Percentiles rank a stretch among this genome's conserved stretches.
Evolutionary conservation across 495 filamentous ascomycete genomes (phyloP).

Genomic region (Lophiotrema nucula): DNA sequence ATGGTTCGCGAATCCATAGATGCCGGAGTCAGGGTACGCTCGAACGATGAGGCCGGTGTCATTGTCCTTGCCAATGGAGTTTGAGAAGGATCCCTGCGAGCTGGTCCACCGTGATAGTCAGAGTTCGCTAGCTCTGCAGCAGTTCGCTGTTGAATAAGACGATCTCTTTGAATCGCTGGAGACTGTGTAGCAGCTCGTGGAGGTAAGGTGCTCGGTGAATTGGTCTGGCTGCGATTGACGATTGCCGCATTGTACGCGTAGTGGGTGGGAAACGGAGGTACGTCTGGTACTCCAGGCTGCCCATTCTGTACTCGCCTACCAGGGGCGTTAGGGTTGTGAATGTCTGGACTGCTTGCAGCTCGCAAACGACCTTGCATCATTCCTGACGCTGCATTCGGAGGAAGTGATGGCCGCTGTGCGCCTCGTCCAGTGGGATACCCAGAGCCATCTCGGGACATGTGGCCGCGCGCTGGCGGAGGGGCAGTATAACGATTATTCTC

Average conservation of each 20-base stretch:
- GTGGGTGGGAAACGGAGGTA: constrained; percentile 65
- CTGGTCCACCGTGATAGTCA: constrained; percentile 25
- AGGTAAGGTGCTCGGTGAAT: constrained; percentile 58
- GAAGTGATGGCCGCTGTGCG: constrained; percentile 76
- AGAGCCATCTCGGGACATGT: constrained; percentile 75
- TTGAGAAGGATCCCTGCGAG: constrained; percentile 26
- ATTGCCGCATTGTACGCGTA: constrained; percentile 59
- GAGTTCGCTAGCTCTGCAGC: constrained; percentile 21
- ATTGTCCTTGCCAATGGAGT: constrained; percentile 22
- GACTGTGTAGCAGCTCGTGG: constrained; percentile 50
- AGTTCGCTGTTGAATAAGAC: constrained; percentile 29
- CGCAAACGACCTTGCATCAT: constrained; percentile 56
- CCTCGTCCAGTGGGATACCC: constrained; percentile 58
- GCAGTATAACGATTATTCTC: constrained; percentile 81
- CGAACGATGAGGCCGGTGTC: constrained; percentile 25
- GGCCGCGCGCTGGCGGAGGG: constrained; percentile 71
- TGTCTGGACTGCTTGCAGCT: constrained; percentile 70
- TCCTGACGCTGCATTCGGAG: constrained; percentile 63
- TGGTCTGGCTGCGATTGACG: constrained; percentile 66
- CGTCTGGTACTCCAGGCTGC: constrained; percentile 63
- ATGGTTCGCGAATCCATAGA: constrained; percentile 34
- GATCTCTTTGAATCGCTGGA: constrained; percentile 40
- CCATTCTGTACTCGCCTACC: constrained; percentile 54
- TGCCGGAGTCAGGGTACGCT: constrained; percentile 29
- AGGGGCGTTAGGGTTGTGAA: constrained; percentile 52